Evolutionary conservation across 108 stramenopile genomes (phyloP), one percentile per base, ranked within the genome.

Genomic region (Fistulifera pelliculosa): DNA sequence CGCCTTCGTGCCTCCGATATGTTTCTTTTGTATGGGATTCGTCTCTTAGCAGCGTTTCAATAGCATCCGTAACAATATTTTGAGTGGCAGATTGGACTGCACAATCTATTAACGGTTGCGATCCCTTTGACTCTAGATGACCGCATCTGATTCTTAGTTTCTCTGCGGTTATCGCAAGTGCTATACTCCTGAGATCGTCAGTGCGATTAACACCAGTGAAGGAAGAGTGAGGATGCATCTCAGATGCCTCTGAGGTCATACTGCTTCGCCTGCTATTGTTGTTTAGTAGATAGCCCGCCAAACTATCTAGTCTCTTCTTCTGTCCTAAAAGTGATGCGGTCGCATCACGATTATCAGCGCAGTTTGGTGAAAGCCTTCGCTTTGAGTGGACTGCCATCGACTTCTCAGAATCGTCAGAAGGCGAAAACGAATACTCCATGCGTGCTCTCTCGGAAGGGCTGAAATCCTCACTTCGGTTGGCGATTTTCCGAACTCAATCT

Each of bases 31-130:
- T 77, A 39, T 77, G 76, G 48, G 41, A 28, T 28, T 77, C 71
- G 41, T 77, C 76, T 40, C 63, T 60, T 5, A 77, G 42, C 16
- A 77, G 54, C 1, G 67, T 69, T 49, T 77, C 76, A 19, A 77
- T 77, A 13, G 76, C 76, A 52, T 73, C 71, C 10, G 71, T 55
- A 2, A 77, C 76, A 57, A 77, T 77, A 8, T 49, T 77, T n/a
- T 68, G 71, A 11, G 76, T 77, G 12, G 71, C 71, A 42, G 48
- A 41, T 8, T 69, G 64, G 11, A 77, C 56, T 4, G 70, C 76
- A 4, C 62, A 61, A 24, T 77, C 71, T 2, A 71, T 58, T 23
- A 77, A 51, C 40, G 54, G 27, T 10, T 41, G 11, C 4, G 22
- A 27, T 23, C 3, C 8, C 26, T 23, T 13, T 15, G 26, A 27